Evolutionary conservation across 306 rosid species (phyloP).

Genomic region (Cucumis melo): DNA sequence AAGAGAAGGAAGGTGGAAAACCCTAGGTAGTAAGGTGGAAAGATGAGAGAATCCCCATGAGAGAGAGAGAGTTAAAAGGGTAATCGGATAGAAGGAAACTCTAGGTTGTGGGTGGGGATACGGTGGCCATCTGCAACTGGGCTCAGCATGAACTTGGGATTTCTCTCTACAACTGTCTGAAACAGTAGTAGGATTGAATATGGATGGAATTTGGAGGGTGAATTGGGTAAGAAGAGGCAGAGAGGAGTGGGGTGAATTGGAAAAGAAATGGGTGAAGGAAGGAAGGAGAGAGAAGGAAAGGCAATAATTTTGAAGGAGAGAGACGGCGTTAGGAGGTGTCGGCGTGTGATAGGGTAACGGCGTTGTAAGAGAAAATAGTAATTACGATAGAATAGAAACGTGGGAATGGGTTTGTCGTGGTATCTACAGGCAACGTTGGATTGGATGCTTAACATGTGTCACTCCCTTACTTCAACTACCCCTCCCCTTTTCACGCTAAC

Average conservation of each 20-base stretch:
- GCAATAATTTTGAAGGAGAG: background rate
- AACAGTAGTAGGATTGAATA: background rate
- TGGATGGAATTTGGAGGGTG: background rate
- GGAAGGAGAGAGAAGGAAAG: background rate
- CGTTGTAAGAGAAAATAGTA: background rate
- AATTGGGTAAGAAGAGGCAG: background rate
- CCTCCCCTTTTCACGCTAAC: background rate
- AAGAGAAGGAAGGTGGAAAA: background rate
- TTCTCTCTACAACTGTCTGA: background rate
- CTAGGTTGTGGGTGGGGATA: background rate
- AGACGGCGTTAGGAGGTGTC: background rate
- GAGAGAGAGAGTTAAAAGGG: background rate
- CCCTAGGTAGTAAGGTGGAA: background rate
- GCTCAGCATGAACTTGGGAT: background rate
- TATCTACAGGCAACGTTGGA: background rate
- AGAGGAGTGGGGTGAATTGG: background rate
- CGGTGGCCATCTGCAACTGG: background rate
- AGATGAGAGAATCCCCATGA: background rate
- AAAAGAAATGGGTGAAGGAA: background rate
- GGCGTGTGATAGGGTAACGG: background rate
- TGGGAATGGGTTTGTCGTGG: background rate
- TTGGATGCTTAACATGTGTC: background rate
- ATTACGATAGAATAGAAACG: background rate
- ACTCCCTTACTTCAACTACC: background rate
- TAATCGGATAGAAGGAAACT: background rate